Percentiles rank a stretch among this genome's conserved stretches.
Evolutionary conservation across 495 filamentous ascomycete genomes (phyloP).

Genomic region (Penicillium coprophilum): DNA sequence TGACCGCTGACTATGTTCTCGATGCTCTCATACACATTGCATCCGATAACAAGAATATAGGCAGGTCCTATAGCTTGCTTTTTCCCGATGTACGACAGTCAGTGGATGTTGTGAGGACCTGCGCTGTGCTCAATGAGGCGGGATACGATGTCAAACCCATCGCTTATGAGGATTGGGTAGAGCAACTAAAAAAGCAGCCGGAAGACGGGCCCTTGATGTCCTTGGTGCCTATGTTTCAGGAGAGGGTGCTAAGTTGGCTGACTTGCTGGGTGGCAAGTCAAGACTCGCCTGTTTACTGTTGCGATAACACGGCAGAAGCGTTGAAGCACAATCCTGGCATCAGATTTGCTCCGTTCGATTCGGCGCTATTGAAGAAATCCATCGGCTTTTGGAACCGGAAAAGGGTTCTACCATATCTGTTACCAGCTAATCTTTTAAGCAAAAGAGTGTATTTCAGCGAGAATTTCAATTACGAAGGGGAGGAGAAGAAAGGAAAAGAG

Average conservation of each 20-base stretch:
- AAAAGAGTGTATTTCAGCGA: no score
- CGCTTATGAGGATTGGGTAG: background rate
- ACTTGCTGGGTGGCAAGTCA: background rate
- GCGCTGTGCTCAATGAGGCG: background rate
- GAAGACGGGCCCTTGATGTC: background rate
- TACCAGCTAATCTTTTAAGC: no score
- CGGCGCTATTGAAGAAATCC: background rate
- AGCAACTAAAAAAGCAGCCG: background rate
- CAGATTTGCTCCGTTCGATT: background rate
- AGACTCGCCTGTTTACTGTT: background rate
- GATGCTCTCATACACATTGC: slow-evolving; percentile 20
- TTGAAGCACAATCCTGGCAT: background rate
- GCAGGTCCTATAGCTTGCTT: slow-evolving; percentile 16
- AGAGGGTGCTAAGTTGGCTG: background rate
- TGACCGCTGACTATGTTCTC: slow-evolving; percentile 24
- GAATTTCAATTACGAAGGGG: no score
- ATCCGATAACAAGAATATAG: slow-evolving; percentile 8
- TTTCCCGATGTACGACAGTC: background rate
- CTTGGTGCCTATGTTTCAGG: background rate
- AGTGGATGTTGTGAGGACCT: background rate
- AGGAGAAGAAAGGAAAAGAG: no score
- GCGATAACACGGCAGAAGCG: background rate
- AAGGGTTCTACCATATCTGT: background rate
- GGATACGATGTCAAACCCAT: background rate
- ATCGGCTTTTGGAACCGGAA: background rate